These are phyloP conservation scores for Striga hermonthica DNA, from an alignment of 305 asterid species.

Conservation along the genomic window DNA sequence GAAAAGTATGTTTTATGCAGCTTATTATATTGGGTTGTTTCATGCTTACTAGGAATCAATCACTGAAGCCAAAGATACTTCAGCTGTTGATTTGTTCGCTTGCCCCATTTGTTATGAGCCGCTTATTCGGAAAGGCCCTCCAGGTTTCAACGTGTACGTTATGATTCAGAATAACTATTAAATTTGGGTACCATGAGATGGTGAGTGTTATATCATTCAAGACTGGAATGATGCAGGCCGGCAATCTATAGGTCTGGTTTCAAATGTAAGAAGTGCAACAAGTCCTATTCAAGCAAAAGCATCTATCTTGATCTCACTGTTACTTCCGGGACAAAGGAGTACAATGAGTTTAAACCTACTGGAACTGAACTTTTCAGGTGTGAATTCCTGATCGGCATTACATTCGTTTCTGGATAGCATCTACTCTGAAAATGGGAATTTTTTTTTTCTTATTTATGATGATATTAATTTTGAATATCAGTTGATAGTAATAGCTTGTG, in stretches of 20 bases:
- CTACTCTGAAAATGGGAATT: neutral
- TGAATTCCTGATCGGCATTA: slow-evolving; percentile 16
- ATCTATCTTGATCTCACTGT: slow-evolving; percentile 84
- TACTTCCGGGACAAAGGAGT: slow-evolving; percentile 75
- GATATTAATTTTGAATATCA: neutral
- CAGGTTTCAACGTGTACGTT: slow-evolving; percentile 88
- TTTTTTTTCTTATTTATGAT: neutral
- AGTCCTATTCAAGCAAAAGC: slow-evolving; percentile 84
- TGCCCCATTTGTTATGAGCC: slow-evolving; percentile 91
- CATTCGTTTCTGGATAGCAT: slow-evolving; percentile 2
- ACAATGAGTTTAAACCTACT: slow-evolving; percentile 66
- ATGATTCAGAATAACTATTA: slow-evolving; percentile 9
- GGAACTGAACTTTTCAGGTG: slow-evolving; percentile 93
- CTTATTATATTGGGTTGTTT: slow-evolving; percentile 22
- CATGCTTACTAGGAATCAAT: slow-evolving; percentile 47
- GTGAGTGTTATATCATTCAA: slow-evolving; percentile 26
- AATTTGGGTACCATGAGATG: slow-evolving; percentile 1
- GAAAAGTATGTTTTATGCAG: slow-evolving; percentile 11
- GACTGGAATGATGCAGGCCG: slow-evolving; percentile 49
- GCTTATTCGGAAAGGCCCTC: slow-evolving; percentile 78
- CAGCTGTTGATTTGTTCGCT: slow-evolving; percentile 62
- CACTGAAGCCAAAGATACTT: slow-evolving; percentile 37
- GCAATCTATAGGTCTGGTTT: slow-evolving; percentile 89
- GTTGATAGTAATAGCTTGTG: neutral
- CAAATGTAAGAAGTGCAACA: slow-evolving; percentile 74